Percentiles rank a stretch among this genome's conserved stretches.
Evolutionary conservation across 148 eudicot genomes (phyloP).

Genomic region (Rhododendron ovatum): DNA sequence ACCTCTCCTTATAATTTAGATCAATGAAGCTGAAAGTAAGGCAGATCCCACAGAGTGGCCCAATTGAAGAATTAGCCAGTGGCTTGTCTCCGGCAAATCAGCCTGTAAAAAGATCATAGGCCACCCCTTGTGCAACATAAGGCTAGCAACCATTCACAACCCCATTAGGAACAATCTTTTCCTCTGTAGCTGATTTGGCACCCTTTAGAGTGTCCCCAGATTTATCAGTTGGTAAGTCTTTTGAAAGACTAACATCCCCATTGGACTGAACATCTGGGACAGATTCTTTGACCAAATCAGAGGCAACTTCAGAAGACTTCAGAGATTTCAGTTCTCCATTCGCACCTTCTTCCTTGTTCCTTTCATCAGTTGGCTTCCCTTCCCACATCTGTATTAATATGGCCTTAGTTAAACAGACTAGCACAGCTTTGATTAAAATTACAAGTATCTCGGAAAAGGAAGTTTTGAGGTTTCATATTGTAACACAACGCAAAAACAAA

Average conservation of each 20-base stretch:
- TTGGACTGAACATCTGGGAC: constrained; percentile 13
- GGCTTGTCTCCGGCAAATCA: background rate
- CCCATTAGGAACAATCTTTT: constrained; percentile 26
- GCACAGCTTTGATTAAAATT: background rate
- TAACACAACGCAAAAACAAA: background rate
- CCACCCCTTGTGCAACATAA: constrained; percentile 19
- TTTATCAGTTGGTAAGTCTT: constrained; percentile 15
- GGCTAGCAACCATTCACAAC: constrained; percentile 37
- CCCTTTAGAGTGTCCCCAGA: constrained; percentile 14
- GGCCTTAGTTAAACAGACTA: background rate
- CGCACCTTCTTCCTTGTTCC: constrained; percentile 30
- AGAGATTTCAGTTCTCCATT: constrained; percentile 28
- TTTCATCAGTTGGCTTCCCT: constrained; percentile 39
- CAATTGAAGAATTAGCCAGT: background rate
- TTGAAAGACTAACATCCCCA: constrained; percentile 22
- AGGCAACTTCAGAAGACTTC: constrained; percentile 18
- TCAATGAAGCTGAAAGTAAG: constrained; percentile 3
- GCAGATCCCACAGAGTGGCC: constrained; percentile 17
- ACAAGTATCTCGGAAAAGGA: background rate
- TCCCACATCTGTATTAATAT: constrained; percentile 37
- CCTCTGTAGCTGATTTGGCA: constrained; percentile 19
- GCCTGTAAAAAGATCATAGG: background rate
- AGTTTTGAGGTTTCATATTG: background rate
- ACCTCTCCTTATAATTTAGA: background rate
- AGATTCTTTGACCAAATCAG: constrained; percentile 21